These are phyloP conservation scores for Lichenothelia convexa DNA, from an alignment of 495 filamentous ascomycete genomes.

Conservation along the genomic window DNA sequence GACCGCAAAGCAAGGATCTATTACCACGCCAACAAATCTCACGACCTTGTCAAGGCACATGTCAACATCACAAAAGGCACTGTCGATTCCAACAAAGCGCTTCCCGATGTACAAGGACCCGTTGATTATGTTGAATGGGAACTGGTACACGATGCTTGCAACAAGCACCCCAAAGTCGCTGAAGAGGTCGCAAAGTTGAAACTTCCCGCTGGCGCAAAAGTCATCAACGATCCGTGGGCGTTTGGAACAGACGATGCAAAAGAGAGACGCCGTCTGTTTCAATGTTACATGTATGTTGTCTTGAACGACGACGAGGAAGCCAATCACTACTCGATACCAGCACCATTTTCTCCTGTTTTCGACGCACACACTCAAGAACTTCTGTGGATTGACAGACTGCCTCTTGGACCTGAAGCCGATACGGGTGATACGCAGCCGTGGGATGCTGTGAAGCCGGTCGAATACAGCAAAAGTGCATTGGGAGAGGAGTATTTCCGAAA, in stretches of 20 bases:
- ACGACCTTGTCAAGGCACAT: too few species aligned
- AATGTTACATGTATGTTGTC: conserved; percentile 51
- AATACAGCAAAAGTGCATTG: conserved; percentile 63
- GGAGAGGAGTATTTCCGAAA: conserved; percentile 50
- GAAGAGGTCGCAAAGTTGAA: conserved; percentile 46
- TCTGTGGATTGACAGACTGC: conserved; percentile 38
- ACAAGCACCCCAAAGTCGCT: too few species aligned
- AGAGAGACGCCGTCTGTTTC: conserved; percentile 40
- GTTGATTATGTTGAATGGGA: too few species aligned
- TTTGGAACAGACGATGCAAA: conserved; percentile 48
- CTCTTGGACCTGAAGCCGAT: conserved; percentile 42
- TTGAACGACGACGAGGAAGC: conserved; percentile 41
- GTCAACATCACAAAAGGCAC: too few species aligned
- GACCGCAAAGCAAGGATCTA: too few species aligned
- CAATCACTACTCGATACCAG: conserved; percentile 66
- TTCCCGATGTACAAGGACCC: too few species aligned
- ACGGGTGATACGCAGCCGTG: conserved; percentile 34
- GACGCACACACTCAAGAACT: conserved; percentile 44
- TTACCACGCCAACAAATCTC: too few species aligned
- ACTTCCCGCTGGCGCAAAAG: conserved; percentile 39
- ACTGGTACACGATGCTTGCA: too few species aligned
- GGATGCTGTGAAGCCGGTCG: conserved; percentile 37
- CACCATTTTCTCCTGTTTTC: conserved; percentile 62
- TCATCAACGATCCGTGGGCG: conserved; percentile 53
- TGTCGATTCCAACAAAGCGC: too few species aligned